phyloP scores from a whole-genome alignment of 805 yeast species.

The Torulaspora delbrueckii region DNA sequence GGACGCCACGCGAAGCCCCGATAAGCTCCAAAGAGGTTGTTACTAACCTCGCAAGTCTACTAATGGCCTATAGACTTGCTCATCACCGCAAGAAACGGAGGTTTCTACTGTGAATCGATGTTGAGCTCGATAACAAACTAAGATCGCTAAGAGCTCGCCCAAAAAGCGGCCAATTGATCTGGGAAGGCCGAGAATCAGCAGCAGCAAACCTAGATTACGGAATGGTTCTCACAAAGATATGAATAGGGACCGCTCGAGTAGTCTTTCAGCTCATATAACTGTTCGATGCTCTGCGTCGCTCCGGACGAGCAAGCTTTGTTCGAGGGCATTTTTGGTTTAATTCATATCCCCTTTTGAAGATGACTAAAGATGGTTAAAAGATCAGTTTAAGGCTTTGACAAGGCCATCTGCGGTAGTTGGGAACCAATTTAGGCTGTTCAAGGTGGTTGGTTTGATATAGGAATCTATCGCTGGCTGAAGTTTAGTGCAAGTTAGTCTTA shows the following conservation, averaged over 20 bases:
- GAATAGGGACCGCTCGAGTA: no score
- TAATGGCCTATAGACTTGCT: no score
- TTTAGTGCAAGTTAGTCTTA: not conserved
- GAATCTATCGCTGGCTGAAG: not conserved
- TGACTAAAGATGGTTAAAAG: not conserved
- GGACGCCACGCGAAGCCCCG: not conserved
- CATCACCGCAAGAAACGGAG: no score
- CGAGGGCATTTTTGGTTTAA: not conserved
- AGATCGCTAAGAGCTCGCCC: not conserved
- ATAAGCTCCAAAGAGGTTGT: not conserved
- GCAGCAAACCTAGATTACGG: not conserved
- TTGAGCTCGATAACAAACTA: not conserved
- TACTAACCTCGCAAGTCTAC: not conserved
- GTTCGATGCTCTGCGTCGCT: not conserved
- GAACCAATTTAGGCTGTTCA: not conserved
- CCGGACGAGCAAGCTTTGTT: not conserved
- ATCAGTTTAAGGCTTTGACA: not conserved
- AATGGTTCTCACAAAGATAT: not conserved
- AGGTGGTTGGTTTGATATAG: constrained; percentile 1
- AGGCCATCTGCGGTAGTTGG: not conserved
- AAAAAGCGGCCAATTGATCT: not conserved
- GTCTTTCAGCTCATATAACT: not conserved
- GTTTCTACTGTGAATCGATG: not conserved
- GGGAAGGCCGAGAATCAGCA: not conserved
- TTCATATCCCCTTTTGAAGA: constrained; percentile 3